A percentile compares a stretch with the other conserved stretches of the same genome.
phyloP scores from a whole-genome alignment of 78 protist genomes.

The Guillardia theta region DNA sequence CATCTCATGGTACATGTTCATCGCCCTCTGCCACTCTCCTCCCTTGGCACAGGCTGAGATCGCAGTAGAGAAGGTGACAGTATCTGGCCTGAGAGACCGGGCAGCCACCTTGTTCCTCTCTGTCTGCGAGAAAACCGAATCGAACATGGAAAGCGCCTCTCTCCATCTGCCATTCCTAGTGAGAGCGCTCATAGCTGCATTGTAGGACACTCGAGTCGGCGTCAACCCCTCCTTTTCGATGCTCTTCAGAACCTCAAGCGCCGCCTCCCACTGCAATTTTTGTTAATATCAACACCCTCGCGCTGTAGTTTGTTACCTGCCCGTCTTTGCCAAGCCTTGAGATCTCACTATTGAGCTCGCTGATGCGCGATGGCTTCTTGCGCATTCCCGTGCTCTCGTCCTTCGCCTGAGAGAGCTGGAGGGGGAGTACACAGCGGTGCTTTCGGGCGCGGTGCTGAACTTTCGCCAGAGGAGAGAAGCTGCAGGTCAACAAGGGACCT shows the following conservation, averaged over 20 bases:
- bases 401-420: no score
- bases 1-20: neutral
- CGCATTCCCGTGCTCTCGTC: no score
- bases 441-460: no score
- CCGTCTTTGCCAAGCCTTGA: neutral
- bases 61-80: neutral
- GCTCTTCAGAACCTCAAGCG: neutral
- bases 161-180: neutral
- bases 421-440: no score
- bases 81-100: neutral
- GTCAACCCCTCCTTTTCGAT: neutral
- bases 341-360: neutral
- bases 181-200: neutral
- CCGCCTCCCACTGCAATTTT: neutral
- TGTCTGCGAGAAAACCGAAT: neutral
- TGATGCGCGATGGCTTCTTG: neutral
- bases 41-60: constrained; percentile 34
- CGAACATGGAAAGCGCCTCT: neutral
- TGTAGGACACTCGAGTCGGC: neutral
- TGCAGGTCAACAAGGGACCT: no score
- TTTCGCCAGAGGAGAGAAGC: no score
- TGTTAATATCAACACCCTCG: no score
- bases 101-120: neutral
- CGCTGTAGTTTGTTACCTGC: no score
- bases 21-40: neutral